Evolutionary conservation across 169 alveolate species (phyloP).

Genomic region (Cryptosporidium bovis): DNA sequence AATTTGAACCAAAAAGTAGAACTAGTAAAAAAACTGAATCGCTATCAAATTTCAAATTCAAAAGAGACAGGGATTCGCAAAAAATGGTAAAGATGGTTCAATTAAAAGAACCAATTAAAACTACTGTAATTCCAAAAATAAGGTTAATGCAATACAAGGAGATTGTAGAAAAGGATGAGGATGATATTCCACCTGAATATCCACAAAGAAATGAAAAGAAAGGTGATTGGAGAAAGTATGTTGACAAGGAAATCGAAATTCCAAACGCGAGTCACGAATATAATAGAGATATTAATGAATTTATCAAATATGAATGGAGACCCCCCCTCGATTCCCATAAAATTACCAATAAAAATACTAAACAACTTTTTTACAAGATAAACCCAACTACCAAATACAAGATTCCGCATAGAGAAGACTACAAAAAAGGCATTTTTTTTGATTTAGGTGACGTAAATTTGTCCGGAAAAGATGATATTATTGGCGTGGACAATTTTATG

Average conservation of each 20-base stretch:
- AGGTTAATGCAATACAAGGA: slow-evolving; percentile 54
- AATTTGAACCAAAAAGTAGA: slow-evolving; percentile 42
- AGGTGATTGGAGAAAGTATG: slow-evolving; percentile 70
- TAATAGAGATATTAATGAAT: neutral
- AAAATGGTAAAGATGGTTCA: neutral
- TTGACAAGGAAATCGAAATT: neutral
- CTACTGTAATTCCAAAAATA: slow-evolving; percentile 52
- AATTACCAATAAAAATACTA: neutral
- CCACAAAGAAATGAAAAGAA: slow-evolving; percentile 19
- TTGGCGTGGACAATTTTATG: neutral
- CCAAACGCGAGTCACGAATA: slow-evolving; percentile 1
- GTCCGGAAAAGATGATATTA: neutral
- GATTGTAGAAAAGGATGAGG: slow-evolving; percentile 69
- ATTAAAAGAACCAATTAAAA: slow-evolving; percentile 43
- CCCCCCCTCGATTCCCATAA: neutral
- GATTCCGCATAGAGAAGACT: neutral
- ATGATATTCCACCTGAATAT: slow-evolving; percentile 43
- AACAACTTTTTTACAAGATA: neutral
- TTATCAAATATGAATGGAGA: neutral
- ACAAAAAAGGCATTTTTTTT: neutral
- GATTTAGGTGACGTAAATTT: slow-evolving; percentile 2
- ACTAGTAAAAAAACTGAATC: neutral
- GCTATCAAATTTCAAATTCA: neutral
- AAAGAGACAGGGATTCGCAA: slow-evolving; percentile 15
- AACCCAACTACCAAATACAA: neutral